Conservation (phyloP, 192 early-diverging fungal species). For the Linnemannia hyalina region DNA sequence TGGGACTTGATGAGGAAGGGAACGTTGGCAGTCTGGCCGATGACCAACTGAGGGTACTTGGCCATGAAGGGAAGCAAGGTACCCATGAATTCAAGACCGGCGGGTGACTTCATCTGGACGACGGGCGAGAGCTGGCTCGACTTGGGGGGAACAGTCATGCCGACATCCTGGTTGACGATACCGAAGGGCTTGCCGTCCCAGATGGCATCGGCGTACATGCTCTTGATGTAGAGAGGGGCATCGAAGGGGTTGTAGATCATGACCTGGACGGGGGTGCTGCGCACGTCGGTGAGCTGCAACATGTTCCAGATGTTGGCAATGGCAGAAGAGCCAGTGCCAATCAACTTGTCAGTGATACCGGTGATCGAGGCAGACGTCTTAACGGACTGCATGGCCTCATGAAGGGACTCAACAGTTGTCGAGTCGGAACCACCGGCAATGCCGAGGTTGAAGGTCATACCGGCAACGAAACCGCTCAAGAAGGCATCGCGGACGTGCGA, state of each 20-base stretch:
- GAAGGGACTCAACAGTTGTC: conserved; percentile 57
- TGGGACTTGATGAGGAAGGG: conserved; percentile 36
- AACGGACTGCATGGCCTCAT: conserved; percentile 59
- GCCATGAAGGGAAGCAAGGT: conserved; percentile 31
- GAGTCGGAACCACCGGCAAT: conserved; percentile 57
- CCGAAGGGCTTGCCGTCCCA: conserved; percentile 62
- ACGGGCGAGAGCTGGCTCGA: conserved; percentile 21
- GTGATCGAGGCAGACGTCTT: conserved; percentile 51
- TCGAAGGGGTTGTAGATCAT: conserved; percentile 68
- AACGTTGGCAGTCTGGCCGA: conserved; percentile 12
- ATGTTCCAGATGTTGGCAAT: conserved; percentile 28
- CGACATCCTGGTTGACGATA: conserved; percentile 59
- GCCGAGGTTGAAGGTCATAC: conserved; percentile 47
- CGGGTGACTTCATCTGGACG: conserved; percentile 30
- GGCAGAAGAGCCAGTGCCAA: conserved; percentile 50
- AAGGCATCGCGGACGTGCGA: conserved; percentile 48
- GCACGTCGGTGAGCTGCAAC: conserved; percentile 22
- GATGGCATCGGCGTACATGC: conserved; percentile 48
- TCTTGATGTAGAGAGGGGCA: conserved; percentile 60
- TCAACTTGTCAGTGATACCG: conserved; percentile 61
- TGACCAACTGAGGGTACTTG: conserved; percentile 15
- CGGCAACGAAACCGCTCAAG: conserved; percentile 59
- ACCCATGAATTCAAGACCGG: conserved; percentile 29
- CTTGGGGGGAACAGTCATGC: conserved; percentile 47
- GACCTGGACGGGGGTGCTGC: conserved; percentile 55